A percentile compares a stretch with the other conserved stretches of the same genome.
Conservation (phyloP, 2,329 filamentous ascomycete species). For the Thielaviopsis ethacetica region DNA sequence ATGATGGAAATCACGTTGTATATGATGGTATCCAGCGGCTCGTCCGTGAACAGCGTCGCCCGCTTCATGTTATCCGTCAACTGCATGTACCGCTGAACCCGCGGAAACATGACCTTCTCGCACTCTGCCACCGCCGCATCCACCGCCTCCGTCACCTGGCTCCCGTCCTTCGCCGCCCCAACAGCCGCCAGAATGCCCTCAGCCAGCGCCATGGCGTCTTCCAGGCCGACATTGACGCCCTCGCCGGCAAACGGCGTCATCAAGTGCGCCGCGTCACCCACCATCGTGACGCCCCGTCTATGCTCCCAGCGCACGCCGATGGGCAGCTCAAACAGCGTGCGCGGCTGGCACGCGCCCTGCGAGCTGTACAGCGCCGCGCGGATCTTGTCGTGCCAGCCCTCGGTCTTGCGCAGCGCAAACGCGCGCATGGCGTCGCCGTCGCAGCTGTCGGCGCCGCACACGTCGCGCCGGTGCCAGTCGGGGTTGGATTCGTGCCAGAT, state of each 20-base stretch:
- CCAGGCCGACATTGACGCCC: slow-evolving; percentile 41
- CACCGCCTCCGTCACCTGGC: slow-evolving; percentile 13
- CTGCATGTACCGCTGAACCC: slow-evolving; percentile 16
- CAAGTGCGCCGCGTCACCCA: slow-evolving; percentile 44
- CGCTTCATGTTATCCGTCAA: slow-evolving; percentile 29
- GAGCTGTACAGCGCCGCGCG: slow-evolving; percentile 23
- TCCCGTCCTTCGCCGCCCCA: slow-evolving; percentile 13
- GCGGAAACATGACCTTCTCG: slow-evolving; percentile 24
- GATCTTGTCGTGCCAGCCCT: slow-evolving; percentile 27
- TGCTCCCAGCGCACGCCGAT: slow-evolving; percentile 31
- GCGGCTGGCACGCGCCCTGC: slow-evolving; percentile 16
- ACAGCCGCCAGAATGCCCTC: slow-evolving; percentile 22
- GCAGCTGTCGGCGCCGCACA: slow-evolving; percentile 26
- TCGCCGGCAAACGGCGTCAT: slow-evolving; percentile 43
- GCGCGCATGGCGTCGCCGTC: slow-evolving; percentile 24
- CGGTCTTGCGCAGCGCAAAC: slow-evolving; percentile 21
- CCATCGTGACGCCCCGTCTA: slow-evolving; percentile 31
- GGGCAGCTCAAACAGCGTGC: slow-evolving; percentile 37
- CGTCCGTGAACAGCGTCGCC: slow-evolving; percentile 33
- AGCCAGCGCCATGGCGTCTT: slow-evolving; percentile 35
- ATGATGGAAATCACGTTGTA: neutral
- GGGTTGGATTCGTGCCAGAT: slow-evolving; percentile 23
- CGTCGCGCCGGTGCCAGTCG: slow-evolving; percentile 22
- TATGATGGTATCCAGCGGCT: slow-evolving; percentile 11
- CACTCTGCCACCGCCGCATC: slow-evolving; percentile 21